Conservation (phyloP, 306 rosid genomes). For the Benincasa hispida region DNA sequence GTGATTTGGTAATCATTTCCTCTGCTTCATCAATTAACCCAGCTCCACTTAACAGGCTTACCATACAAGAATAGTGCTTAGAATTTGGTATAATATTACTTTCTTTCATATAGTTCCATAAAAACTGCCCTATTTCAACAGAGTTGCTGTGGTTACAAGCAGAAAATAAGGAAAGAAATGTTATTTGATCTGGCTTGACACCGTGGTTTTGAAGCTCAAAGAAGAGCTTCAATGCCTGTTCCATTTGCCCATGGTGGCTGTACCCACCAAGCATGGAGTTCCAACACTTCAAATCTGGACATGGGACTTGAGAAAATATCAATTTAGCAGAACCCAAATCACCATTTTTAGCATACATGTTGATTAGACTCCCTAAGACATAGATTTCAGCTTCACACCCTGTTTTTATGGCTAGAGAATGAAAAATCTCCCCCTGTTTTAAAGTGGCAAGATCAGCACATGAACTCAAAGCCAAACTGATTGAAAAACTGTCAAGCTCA, state of each 20-base stretch:
- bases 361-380: slow-evolving; percentile 69
- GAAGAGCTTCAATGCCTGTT: slow-evolving; percentile 48
- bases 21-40: slow-evolving; percentile 54
- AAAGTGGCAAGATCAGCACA: slow-evolving; percentile 65
- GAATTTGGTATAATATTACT: slow-evolving; percentile 46
- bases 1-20: slow-evolving; percentile 45
- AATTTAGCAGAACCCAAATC: slow-evolving; percentile 35
- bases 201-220: slow-evolving; percentile 40
- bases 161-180: slow-evolving; percentile 59
- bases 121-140: slow-evolving; percentile 39
- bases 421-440: slow-evolving; percentile 74
- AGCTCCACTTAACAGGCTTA: slow-evolving; percentile 58
- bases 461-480: slow-evolving; percentile 56
- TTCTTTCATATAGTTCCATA: slow-evolving; percentile 56
- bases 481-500: slow-evolving; percentile 45
- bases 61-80: slow-evolving; percentile 86
- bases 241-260: slow-evolving; percentile 62
- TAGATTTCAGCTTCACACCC: slow-evolving; percentile 50
- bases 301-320: slow-evolving; percentile 38
- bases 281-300: slow-evolving; percentile 75
- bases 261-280: slow-evolving; percentile 92
- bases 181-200: slow-evolving; percentile 52
- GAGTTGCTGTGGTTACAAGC: slow-evolving; percentile 57
- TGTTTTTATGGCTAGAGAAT: slow-evolving; percentile 47
- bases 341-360: slow-evolving; percentile 85